Conservation (phyloP, 2,329 filamentous ascomycete species). For the Whalleya microplaca region DNA sequence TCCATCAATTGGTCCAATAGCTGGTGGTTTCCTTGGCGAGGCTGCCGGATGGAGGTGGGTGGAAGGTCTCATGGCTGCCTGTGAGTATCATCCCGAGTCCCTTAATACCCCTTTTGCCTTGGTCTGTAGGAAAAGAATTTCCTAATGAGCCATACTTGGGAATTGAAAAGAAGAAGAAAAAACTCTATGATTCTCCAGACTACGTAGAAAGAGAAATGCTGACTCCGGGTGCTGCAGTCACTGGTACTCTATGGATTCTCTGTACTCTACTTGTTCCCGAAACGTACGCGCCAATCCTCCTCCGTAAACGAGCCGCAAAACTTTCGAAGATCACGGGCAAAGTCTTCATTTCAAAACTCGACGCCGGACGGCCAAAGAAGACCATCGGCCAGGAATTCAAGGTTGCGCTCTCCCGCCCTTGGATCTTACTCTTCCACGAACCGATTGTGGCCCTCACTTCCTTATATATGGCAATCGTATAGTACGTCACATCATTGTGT, state of each 20-base stretch:
- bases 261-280: slow-evolving; percentile 58
- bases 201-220: not conserved
- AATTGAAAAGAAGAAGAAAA: too few species aligned
- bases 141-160: not conserved
- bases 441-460: slow-evolving; percentile 70
- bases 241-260: slow-evolving; percentile 61
- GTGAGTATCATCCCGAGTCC: not conserved
- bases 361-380: slow-evolving; percentile 47
- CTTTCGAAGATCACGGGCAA: slow-evolving; percentile 58
- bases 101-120: not conserved
- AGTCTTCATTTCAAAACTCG: slow-evolving; percentile 57
- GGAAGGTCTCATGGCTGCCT: slow-evolving; percentile 65
- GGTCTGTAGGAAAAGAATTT: not conserved
- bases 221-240: slow-evolving; percentile 41
- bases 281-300: slow-evolving; percentile 63
- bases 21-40: slow-evolving; percentile 68
- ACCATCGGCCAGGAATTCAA: slow-evolving; percentile 56
- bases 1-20: slow-evolving; percentile 65
- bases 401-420: slow-evolving; percentile 64
- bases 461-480: slow-evolving; percentile 68
- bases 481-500: slow-evolving; percentile 30
- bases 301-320: slow-evolving; percentile 56
- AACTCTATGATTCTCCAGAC: not conserved
- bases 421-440: slow-evolving; percentile 70
- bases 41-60: slow-evolving; percentile 72